phyloP scores from a whole-genome alignment of 164 flowering plant genomes.

The Malania oleifera region DNA sequence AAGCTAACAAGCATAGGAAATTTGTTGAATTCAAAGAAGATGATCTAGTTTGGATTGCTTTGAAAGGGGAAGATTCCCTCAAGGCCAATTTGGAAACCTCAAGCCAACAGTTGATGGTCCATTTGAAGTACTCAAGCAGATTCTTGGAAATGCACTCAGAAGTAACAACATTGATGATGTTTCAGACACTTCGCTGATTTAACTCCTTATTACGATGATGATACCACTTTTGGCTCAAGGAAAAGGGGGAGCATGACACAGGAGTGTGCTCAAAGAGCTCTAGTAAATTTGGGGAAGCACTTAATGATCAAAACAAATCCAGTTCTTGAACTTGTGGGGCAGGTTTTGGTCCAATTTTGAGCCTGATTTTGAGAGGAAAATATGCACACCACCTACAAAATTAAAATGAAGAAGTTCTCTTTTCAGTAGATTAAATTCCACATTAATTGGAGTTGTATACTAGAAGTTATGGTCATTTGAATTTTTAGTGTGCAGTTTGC shows the following conservation, averaged over 20 bases:
- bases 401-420: no score
- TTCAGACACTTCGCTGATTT: constrained; percentile 9
- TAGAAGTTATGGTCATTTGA: no score
- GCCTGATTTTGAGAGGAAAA: no score
- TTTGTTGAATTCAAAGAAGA: constrained; percentile 9
- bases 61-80: constrained; percentile 15
- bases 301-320: no score
- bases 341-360: no score
- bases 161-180: constrained; percentile 13
- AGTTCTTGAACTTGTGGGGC: no score
- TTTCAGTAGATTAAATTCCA: no score
- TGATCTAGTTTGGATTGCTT: constrained; percentile 22
- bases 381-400: no score
- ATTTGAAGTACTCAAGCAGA: constrained; percentile 2
- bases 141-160: constrained; percentile 17
- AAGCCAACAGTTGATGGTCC: constrained; percentile 9
- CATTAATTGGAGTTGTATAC: no score
- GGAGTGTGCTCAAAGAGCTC: no score
- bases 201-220: background rate
- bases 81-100: constrained; percentile 7
- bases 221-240: background rate
- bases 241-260: constrained; percentile 7
- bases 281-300: no score
- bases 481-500: no score
- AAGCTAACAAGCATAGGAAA: constrained; percentile 4